Base-by-base conservation (phyloP, 805 yeast species). In the Ogataea degrootiae region DNA sequence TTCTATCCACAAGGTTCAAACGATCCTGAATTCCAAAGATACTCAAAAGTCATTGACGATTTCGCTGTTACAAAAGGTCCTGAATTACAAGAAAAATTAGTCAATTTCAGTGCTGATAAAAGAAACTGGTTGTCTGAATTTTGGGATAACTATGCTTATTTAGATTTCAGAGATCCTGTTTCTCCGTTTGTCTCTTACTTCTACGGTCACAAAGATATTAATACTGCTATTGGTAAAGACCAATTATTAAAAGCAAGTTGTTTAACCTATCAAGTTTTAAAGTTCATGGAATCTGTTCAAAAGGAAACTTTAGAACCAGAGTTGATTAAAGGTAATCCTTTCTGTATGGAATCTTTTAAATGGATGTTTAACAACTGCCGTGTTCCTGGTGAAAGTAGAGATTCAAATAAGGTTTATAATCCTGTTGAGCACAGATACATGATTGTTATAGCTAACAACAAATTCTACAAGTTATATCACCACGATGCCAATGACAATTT, bases 131-230 rank as follows among this genome's bases (percentile, higher is more conserved):
- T 92, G 59, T 79, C 86, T 41, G 84, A 80, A 50, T 89, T 85
- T 76, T 92, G 99, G 99, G 96, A 92, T 66, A 85, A 87, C 59
- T 87, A 86, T 56, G 96, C 97, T 19, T 92, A 92, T 69, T 73
- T 92, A 73, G 82, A 85, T 37, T 91, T 89, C 71, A 77, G 94
- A 55, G 98, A 89, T 67, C 96, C 98, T 0, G 87, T 92, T n/a
- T 87, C 87, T 26, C 97, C 98, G 12, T 91, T 83, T 62, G 96
- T 89, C 35, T 86, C 96, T 19, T 92, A 92, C 72, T 94, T 89
- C 58, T 92, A 79, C 70, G 77, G 83, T 45, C 96, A 92, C 71
- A 84, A 80, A 66, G 92, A 87, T 58, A 67, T 85, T 51, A 76
- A 80, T 53, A 66, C 68, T 7, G 47, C 52, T 3, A 72, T 85